phyloP scores from a whole-genome alignment of 345 rosid genomes.

The Camelina laxa region DNA sequence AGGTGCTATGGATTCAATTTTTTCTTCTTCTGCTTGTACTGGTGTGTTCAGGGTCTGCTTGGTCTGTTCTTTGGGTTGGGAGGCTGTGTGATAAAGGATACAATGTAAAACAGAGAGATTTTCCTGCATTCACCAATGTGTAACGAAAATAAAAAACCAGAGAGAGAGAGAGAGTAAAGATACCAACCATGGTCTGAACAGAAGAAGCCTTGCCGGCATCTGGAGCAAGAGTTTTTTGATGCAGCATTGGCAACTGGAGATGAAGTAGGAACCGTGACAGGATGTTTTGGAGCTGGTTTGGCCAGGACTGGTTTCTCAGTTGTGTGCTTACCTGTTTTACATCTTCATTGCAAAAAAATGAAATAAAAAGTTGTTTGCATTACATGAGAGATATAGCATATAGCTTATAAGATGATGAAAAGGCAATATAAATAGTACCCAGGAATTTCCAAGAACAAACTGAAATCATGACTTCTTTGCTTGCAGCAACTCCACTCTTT shows the following conservation, averaged over 20 bases:
- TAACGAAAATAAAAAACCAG: not conserved
- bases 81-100: conserved; percentile 52
- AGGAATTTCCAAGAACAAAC: conserved; percentile 79
- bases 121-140: not conserved
- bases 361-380: not conserved
- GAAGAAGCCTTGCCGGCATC: conserved; percentile 96
- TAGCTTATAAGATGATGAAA: not conserved
- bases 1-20: conserved; percentile 36
- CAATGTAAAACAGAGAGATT: not conserved
- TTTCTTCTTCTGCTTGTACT: conserved; percentile 29
- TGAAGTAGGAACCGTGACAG: conserved; percentile 45
- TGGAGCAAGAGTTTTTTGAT: conserved; percentile 68
- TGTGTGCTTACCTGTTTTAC: conserved; percentile 94
- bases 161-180: conserved; percentile 13
- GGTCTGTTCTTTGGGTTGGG: conserved; percentile 53
- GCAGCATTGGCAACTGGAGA: conserved; percentile 47
- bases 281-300: conserved; percentile 52
- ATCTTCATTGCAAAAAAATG: conserved; percentile 58
- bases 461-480: conserved; percentile 92
- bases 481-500: conserved; percentile 99
- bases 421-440: conserved; percentile 54
- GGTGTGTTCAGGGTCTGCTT: conserved; percentile 29
- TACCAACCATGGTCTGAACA: conserved; percentile 98
- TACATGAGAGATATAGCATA: not conserved
- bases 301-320: conserved; percentile 79